These are phyloP conservation scores for Echites panduratus DNA, from an alignment of 257 asterid species.

Conservation along the genomic window DNA sequence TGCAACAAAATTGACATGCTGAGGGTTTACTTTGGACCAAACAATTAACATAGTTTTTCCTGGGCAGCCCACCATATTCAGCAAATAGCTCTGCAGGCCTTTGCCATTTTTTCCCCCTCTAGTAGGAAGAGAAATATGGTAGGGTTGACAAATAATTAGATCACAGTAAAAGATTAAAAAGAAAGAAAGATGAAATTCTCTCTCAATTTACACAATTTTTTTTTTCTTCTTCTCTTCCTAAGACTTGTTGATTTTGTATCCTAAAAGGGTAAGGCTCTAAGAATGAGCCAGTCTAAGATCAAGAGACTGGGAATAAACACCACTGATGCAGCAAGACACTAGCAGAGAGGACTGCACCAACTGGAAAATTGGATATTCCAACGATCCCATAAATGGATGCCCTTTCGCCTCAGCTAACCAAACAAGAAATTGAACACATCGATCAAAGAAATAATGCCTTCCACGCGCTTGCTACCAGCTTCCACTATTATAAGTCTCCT, in stretches of 20 bases:
- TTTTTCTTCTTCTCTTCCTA: constrained; percentile 14
- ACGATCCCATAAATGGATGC: constrained; percentile 16
- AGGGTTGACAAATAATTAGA: constrained; percentile 9
- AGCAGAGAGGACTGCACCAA: constrained; percentile 16
- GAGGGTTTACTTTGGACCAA: neutral
- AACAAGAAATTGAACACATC: constrained; percentile 63
- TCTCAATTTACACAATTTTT: constrained; percentile 46
- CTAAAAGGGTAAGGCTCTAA: constrained; percentile 25
- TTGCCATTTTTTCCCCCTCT: neutral
- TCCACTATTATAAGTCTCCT: constrained; percentile 69
- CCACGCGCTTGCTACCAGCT: constrained; percentile 74
- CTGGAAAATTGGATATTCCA: constrained; percentile 12
- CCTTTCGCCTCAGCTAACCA: constrained; percentile 35
- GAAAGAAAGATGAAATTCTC: constrained; percentile 29
- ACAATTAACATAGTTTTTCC: neutral
- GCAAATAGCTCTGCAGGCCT: neutral
- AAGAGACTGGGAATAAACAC: constrained; percentile 13
- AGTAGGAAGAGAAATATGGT: constrained; percentile 11
- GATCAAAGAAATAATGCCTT: constrained; percentile 60
- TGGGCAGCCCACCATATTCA: neutral
- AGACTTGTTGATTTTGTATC: constrained; percentile 18
- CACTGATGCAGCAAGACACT: constrained; percentile 8
- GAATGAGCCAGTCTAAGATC: constrained; percentile 22
- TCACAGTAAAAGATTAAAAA: constrained; percentile 11
- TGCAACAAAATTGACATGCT: constrained; percentile 1